phyloP scores from a whole-genome alignment of 225 moss, liverwort and hornwort species.

The Neckera pumila region DNA sequence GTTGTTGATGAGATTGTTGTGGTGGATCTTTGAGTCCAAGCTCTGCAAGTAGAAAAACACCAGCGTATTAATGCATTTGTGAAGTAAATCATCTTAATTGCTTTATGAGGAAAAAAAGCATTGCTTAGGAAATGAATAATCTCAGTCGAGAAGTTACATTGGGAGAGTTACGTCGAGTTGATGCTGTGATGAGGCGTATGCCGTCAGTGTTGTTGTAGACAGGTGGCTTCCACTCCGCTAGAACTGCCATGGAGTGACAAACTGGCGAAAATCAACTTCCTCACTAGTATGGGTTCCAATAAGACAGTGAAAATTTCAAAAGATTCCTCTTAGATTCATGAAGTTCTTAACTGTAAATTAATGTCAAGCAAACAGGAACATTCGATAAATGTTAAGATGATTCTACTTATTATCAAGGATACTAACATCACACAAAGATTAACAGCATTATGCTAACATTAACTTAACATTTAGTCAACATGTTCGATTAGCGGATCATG shows the following conservation, averaged over 20 bases:
- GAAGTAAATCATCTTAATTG: not conserved
- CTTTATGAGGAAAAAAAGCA: not conserved
- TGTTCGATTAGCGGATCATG: not conserved
- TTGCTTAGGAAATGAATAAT: not conserved
- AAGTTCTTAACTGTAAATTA: not conserved
- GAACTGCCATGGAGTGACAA: constrained; percentile 38
- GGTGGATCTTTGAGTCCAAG: constrained; percentile 91
- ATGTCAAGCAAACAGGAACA: not conserved
- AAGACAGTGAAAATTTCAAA: not conserved
- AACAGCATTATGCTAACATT: not conserved
- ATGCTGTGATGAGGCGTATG: constrained; percentile 81
- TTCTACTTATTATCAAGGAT: not conserved
- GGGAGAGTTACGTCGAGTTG: constrained; percentile 88
- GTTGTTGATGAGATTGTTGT: constrained; percentile 94
- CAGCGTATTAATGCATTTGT: not conserved
- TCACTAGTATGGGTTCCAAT: not conserved
- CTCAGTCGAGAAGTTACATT: constrained; percentile 40
- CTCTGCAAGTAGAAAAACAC: constrained; percentile 37
- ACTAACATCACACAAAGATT: not conserved
- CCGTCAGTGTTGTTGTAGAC: constrained; percentile 73
- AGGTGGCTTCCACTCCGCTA: constrained; percentile 91
- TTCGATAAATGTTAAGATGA: too few relatives aligned
- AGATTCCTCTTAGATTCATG: not conserved
- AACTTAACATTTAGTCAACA: not conserved
- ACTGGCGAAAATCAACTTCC: not conserved